Evolutionary conservation across 179 eudicot genomes (phyloP).

Genomic region (Actinidia chinensis): DNA sequence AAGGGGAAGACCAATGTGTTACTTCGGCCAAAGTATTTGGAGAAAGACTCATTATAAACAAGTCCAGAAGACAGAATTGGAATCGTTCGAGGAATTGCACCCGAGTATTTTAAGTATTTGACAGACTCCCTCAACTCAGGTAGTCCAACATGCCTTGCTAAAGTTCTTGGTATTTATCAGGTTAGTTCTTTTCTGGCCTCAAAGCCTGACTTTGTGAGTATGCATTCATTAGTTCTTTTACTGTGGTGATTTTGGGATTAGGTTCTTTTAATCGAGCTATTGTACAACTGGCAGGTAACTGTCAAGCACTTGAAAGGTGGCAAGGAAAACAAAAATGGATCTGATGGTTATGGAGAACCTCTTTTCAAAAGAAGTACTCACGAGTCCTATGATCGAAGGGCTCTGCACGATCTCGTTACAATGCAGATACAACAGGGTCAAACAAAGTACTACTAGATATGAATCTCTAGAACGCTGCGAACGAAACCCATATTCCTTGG

Average conservation of each 20-base stretch:
- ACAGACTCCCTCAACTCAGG: constrained; percentile 66
- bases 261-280: constrained; percentile 8
- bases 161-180: constrained; percentile 92
- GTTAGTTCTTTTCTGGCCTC: constrained; percentile 33
- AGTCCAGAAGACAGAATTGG: constrained; percentile 92
- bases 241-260: background rate
- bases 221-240: background rate
- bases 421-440: constrained; percentile 69
- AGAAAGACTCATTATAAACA: constrained; percentile 90
- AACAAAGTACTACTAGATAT: constrained; percentile 82
- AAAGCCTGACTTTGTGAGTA: background rate
- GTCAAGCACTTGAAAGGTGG: constrained; percentile 70
- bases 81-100: constrained; percentile 87
- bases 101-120: constrained; percentile 78
- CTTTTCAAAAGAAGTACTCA: constrained; percentile 64
- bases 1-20: constrained; percentile 98
- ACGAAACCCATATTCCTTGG: constrained; percentile 86
- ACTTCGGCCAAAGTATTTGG: constrained; percentile 93
- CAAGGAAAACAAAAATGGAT: constrained; percentile 89
- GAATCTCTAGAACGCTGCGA: constrained; percentile 84
- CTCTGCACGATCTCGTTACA: constrained; percentile 81
- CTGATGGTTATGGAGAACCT: constrained; percentile 97
- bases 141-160: constrained; percentile 96
- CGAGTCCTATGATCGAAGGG: constrained; percentile 89
- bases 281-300: constrained; percentile 49